Base-by-base conservation (phyloP, 2,329 filamentous ascomycete species). In the Aspergillus sp. region DNA sequence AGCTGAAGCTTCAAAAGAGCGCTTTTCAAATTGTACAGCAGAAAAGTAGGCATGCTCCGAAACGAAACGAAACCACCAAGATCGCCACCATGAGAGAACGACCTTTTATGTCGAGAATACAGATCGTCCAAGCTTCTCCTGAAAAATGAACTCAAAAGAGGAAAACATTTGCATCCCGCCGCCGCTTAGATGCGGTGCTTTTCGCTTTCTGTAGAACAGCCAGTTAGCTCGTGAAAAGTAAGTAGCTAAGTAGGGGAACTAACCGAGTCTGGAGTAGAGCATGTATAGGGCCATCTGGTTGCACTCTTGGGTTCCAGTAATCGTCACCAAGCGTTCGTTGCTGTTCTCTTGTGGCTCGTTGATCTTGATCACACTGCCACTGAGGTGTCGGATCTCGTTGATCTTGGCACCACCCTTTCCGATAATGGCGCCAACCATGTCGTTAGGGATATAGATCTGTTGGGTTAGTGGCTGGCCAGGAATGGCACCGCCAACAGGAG, bases 251-350 rank as follows among this genome's bases (percentile, higher is more conserved):
- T 11, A 22, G 22, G 19, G 55, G 46, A 9, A 72, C 69, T 60
- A 80, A 97, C 95, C 95, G 77, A 99, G 90, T 84, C 95, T 88
- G 63, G 92, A 96, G 80, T 99, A 99, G 59, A 99, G 87, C 93
- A 99, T 97, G 81, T 98, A 99, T 59, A 99, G 82, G n/a, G 95
- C 95, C 93, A 99, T 98, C 74, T 97, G 92, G 81, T 99, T 99
- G 83, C 93, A 97, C 80, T 99, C 95, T 72, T 96, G 93, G 6
- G 95, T 98, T 67, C 95, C 95, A 2, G 95, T 97, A 70, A 99
- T 96, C 17, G 95, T 99, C 61, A 99, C 95, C 62, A 99, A 83
- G 65, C 95, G 90, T 83, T 99, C 95, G 74, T 98, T 99, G 84
- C 92, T 98, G 81, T 96, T 98, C 79, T 98, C 95, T 77, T 97